phyloP scores from a whole-genome alignment of 495 filamentous ascomycete genomes.

The Xylaria longipes region DNA sequence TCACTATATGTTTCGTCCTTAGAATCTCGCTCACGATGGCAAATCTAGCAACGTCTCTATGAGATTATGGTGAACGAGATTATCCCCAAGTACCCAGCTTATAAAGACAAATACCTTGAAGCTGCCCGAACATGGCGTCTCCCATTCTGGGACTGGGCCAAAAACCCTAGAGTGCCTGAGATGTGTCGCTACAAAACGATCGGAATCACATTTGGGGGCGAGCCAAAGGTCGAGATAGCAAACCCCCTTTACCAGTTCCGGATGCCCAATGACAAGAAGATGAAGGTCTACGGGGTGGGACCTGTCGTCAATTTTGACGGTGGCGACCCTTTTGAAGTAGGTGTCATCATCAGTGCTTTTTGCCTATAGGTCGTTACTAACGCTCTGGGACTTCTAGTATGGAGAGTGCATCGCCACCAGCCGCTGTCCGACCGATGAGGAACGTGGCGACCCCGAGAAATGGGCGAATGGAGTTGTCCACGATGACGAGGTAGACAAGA shows the following conservation, averaged over 20 bases:
- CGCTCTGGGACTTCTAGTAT: not conserved
- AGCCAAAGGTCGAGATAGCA: conserved; percentile 35
- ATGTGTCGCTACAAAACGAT: conserved; percentile 34
- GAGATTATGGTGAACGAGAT: conserved; percentile 34
- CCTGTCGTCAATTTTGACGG: conserved; percentile 6
- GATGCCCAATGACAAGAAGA: conserved; percentile 19
- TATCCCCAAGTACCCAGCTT: conserved; percentile 35
- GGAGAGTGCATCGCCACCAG: conserved; percentile 20
- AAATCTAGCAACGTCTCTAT: conserved; percentile 37
- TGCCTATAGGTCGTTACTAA: not conserved
- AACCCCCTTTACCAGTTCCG: conserved; percentile 50
- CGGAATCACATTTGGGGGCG: conserved; percentile 44
- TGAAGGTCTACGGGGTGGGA: conserved; percentile 16
- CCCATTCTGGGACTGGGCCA: conserved; percentile 66
- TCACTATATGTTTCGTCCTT: not conserved
- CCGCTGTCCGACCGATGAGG: conserved; percentile 13
- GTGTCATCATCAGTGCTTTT: not conserved
- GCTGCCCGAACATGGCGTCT: conserved; percentile 58
- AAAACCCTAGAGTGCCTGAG: conserved; percentile 44
- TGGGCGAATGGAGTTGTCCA: conserved; percentile 15
- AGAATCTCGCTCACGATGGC: conserved; percentile 6
- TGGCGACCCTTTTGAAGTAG: conserved; percentile 3
- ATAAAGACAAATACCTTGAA: conserved; percentile 40
- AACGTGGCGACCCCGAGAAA: not conserved
- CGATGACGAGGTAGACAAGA: not conserved